Conservation (phyloP, 805 yeast genomes). For the Saturnispora mendoncae region DNA sequence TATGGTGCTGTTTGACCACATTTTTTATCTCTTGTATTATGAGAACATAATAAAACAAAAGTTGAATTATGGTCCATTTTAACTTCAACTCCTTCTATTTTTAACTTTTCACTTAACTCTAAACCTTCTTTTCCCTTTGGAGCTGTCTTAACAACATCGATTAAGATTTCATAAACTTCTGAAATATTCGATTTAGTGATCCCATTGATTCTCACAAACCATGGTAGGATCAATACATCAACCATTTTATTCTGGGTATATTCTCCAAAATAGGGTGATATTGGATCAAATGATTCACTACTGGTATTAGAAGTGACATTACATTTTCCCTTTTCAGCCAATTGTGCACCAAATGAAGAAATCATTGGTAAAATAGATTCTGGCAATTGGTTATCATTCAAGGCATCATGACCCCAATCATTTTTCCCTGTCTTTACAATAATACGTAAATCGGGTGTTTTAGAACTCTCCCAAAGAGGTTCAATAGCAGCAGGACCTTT, state of each 20-base stretch:
- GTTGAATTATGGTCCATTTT: constrained; percentile 34
- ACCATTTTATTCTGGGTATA: constrained; percentile 38
- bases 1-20: constrained; percentile 94
- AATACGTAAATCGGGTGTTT: constrained; percentile 61
- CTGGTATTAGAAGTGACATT: constrained; percentile 18
- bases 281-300: constrained; percentile 12
- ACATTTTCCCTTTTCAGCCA: neutral
- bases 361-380: constrained; percentile 27
- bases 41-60: constrained; percentile 76
- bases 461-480: constrained; percentile 63
- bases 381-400: constrained; percentile 20
- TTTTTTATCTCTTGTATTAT: constrained; percentile 80
- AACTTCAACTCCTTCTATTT: constrained; percentile 28
- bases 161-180: constrained; percentile 35
- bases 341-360: constrained; percentile 13
- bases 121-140: constrained; percentile 16
- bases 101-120: constrained; percentile 10
- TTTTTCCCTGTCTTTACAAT: constrained; percentile 74
- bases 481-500: constrained; percentile 22
- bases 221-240: constrained; percentile 63
- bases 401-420: constrained; percentile 81
- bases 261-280: constrained; percentile 19
- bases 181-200: constrained; percentile 37
- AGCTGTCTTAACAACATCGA: constrained; percentile 30
- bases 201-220: constrained; percentile 58